Base-by-base conservation (phyloP, 805 yeast genomes). In the Starmera dryadoides region DNA sequence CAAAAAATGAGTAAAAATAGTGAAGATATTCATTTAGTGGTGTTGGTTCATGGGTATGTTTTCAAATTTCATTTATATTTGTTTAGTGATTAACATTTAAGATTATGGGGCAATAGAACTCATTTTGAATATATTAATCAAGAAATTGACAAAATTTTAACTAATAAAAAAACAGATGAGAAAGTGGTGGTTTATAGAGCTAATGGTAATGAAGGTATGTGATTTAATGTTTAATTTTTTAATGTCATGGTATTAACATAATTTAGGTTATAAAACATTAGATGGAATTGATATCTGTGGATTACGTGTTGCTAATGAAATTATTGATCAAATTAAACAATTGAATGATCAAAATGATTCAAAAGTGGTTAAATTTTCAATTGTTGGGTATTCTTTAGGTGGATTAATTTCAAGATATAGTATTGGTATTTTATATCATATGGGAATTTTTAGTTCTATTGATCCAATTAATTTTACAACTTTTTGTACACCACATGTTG, bases 201-300 rank as follows among this genome's bases (percentile, higher is more conserved):
- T 16, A 48, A 43, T 35, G 51, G 42, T 17, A 56, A 53, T 26
- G 60, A 54, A 21, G 23, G 23, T 21, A 21, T 6, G 9, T 9
- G n/a, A n/a, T n/a, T n/a, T n/a, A n/a, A n/a, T n/a, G n/a, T n/a
- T n/a, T n/a, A n/a, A n/a, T n/a, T n/a, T n/a, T n/a, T n/a, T n/a
- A n/a, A n/a, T n/a, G n/a, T n/a, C n/a, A n/a, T n/a, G n/a, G n/a
- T n/a, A n/a, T 9, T 21, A 21, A 21, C 23, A 21, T 21, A 9
- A 6, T 21, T 21, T 21, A 40, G 91, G 89, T 6, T 84, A 77
- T 54, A 73, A 75, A 52, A 87, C 95, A 3, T 81, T 86, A 49
- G 96, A 87, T 53, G 96, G 96, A 2, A 77, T 86, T 18, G 95
- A 86, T 47, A 77, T 86, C 21, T 86, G 93, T 53, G 95, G 95